Evolutionary conservation across 257 asterid genomes (phyloP), one percentile per base, ranked within the genome.

Genomic region (Rhazya stricta): DNA sequence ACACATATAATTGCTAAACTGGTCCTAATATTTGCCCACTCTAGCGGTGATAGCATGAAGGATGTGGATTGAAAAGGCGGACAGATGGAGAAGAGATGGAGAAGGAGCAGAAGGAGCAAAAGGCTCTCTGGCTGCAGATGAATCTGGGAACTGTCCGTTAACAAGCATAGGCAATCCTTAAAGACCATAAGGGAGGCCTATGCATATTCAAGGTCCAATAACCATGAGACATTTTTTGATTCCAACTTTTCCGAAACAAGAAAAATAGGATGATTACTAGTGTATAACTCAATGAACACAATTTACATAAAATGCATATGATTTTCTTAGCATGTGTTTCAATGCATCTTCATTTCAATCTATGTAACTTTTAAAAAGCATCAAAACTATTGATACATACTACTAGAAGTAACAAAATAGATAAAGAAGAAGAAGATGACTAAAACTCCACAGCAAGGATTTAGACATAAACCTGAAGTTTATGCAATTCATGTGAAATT

Each of bases 401-500:
- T 39, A 65, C 11, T 15, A 45, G 69, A 77, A 13, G 50, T 39
- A 65, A 54, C 11, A 51, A 76, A 42, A 70, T 29, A 58, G 39
- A 36, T 36, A 50, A 63, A 50, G 25, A 19, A n/a, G 57, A 51
- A 75, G 15, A 12, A 41, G 43, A 68, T 67, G 11, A 46, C 29
- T 29, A 71, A 68, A 21, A 53, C 27, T 67, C 4, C 57, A 66
- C 9, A 54, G 42, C 5, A 69, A 30, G 15, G 42, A 46, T 54
- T 48, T 46, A 39, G 61, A 69, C 71, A 67, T 65, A 69, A 76
- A 94, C 97, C 92, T 88, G 91, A 78, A 92, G 97, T 39, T 73
- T 85, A 51, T 88, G 98, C 84, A 94, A 79, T 81, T 92, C 96
- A 79, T 89, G 83, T 12, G 96, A 86, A 92, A 92, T 88, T 0